These are phyloP conservation scores for Pythium phragmitis DNA, from an alignment of 352 stramenopile species.

Conservation along the genomic window DNA sequence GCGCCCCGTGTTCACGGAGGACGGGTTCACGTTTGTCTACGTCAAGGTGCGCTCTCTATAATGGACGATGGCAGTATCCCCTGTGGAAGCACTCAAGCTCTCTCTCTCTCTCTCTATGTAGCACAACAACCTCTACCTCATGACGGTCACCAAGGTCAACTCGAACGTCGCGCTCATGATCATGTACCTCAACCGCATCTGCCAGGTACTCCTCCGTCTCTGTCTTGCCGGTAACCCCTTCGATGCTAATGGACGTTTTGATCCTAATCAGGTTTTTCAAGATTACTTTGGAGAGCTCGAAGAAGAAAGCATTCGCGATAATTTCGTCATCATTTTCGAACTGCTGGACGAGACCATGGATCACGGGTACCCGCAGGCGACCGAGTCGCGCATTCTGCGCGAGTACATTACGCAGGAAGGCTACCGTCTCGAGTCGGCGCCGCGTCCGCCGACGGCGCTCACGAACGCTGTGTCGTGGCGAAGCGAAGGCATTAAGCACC, in stretches of 20 bases:
- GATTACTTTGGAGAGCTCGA: constrained; percentile 99
- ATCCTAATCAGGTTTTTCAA: constrained; percentile 90
- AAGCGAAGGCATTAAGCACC: constrained; percentile 99
- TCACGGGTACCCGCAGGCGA: constrained; percentile 98
- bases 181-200: constrained; percentile 92
- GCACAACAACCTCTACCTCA: constrained; percentile 99
- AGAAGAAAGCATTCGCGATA: constrained; percentile 99
- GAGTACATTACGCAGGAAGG: constrained; percentile 98
- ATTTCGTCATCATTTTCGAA: constrained; percentile 99
- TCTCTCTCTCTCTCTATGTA: constrained; percentile 23
- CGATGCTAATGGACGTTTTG: no score
- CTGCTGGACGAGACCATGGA: constrained; percentile 99
- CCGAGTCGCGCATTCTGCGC: constrained; percentile 82
- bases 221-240: neutral
- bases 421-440: constrained; percentile 92
- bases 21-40: constrained; percentile 94
- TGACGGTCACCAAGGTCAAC: constrained; percentile 98
- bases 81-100: neutral
- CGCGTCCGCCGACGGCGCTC: constrained; percentile 93
- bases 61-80: neutral
- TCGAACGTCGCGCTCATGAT: constrained; percentile 97
- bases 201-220: constrained; percentile 37
- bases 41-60: constrained; percentile 71
- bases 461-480: constrained; percentile 99
- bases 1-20: constrained; percentile 92